These are phyloP conservation scores for Kodamaea fungicola DNA, from an alignment of 1,139 yeast species.

Conservation along the genomic window DNA sequence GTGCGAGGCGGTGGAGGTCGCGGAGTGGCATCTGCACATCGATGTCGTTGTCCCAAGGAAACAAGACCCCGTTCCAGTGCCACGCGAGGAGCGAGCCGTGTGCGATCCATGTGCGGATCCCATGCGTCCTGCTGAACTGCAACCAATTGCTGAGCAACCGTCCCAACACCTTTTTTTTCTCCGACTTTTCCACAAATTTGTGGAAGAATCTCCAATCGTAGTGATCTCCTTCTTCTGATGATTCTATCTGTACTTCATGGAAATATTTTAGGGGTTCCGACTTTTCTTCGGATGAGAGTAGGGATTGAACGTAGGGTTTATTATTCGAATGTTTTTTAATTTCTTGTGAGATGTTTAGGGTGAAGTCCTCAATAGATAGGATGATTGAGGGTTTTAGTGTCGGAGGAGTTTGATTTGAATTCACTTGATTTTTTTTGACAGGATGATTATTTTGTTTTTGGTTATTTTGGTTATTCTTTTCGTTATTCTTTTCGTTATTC, in stretches of 20 bases:
- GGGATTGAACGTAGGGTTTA: conserved; percentile 16
- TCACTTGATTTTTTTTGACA: no score
- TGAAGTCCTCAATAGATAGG: no score
- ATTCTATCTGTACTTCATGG: conserved; percentile 27
- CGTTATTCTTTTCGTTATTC: no score
- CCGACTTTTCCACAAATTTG: conserved; percentile 24
- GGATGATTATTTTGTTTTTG: no score
- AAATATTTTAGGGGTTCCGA: conserved; percentile 35
- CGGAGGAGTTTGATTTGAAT: no score
- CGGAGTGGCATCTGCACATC: conserved; percentile 25
- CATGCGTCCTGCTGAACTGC: conserved; percentile 26
- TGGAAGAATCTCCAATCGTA: conserved; percentile 44
- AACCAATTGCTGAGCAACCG: conserved; percentile 30
- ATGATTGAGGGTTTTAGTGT: no score
- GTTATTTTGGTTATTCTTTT: no score
- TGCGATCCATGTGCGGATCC: conserved; percentile 39
- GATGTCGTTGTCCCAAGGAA: conserved; percentile 26
- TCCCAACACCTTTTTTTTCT: conserved; percentile 26
- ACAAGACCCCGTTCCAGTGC: conserved; percentile 26
- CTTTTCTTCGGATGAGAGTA: no score
- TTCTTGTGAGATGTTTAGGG: no score
- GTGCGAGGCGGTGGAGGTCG: conserved; percentile 18
- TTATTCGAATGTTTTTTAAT: conserved; percentile 6
- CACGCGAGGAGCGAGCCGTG: conserved; percentile 32
- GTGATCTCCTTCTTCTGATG: conserved; percentile 36